Percentiles rank a stretch among this genome's conserved stretches.
These are phyloP conservation scores for Cladophialophora immunda DNA, from an alignment of 2,329 filamentous ascomycete genomes.

Conservation along the genomic window DNA sequence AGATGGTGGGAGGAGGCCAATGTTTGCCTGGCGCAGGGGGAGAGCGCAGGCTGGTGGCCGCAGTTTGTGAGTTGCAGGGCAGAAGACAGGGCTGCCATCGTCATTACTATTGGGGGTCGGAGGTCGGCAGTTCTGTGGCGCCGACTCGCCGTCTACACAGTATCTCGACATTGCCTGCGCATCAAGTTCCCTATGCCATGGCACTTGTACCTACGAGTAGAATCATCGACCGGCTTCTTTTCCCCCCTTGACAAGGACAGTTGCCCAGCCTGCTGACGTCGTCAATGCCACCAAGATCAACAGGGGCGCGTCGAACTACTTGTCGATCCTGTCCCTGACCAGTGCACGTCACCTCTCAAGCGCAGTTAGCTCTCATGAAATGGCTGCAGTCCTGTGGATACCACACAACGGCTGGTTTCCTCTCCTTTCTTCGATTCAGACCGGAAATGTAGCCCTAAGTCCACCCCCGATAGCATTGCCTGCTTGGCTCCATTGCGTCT, in stretches of 20 bases:
- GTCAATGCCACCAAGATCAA: not conserved
- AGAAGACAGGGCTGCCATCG: not conserved
- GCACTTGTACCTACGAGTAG: no score
- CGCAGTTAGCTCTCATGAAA: not conserved
- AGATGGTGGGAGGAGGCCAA: not conserved
- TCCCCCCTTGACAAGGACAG: not conserved
- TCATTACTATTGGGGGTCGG: not conserved
- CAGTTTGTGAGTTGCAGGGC: no score
- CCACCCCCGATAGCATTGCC: not conserved
- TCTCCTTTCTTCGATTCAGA: no score
- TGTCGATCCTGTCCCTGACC: not conserved
- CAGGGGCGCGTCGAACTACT: not conserved
- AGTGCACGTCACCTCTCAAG: not conserved
- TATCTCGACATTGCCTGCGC: not conserved
- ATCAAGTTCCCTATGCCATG: no score
- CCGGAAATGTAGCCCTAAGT: not conserved
- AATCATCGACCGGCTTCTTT: no score
- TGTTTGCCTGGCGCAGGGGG: not conserved
- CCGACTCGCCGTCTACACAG: conserved; percentile 22
- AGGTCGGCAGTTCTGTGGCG: conserved; percentile 10
- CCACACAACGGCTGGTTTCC: not conserved
- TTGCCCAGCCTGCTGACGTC: conserved; percentile 2
- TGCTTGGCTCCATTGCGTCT: not conserved
- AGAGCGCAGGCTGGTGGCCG: not conserved
- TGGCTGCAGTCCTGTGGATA: not conserved